Evolutionary conservation across 2,329 filamentous ascomycete species (phyloP), one percentile per base, ranked within the genome.

Genomic region (Aspergillus viridinutans): DNA sequence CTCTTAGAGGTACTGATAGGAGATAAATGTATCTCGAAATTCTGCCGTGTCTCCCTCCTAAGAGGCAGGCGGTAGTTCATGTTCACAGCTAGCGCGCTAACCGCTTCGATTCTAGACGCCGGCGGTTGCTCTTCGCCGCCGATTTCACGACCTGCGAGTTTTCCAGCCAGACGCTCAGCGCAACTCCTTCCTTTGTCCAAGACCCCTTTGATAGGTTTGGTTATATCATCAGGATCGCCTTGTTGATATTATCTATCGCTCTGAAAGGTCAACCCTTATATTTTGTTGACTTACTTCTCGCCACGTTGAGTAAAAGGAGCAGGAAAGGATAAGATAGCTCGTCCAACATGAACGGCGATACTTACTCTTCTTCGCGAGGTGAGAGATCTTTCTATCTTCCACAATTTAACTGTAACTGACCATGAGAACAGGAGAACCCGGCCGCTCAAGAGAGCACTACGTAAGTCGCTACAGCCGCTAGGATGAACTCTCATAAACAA

Each of bases 331-430:
- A 66, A 55, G 54, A 50, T 55, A 53, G 55, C 47, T 52, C 55
- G 67, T 64, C 63, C 69, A 85, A 59, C 58, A 94, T 94, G 90
- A 93, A 93, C 88, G 90, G 89, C 72, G 90, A 93, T 74, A 88
- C 81, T 74, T 93, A 92, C 23, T 23, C 43, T 76, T 85, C 86
- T 71, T 86, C 88, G 67, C 85, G 90, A 85, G 89, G 90, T 90
- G 80, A 74, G 79, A 55, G 63, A 64, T 61, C 53, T 59, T 21
- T 21, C 23, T 60, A 35, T 25, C 12, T 47, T 10, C 20, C 4
- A 3, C 21, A 26, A 3, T 14, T 26, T 47, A 47, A 23, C 4
- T 23, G 5, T 25, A 47, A 7, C 43, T 32, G 43, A 25, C 23
- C 7, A 35, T 47, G 60, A 60, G 23, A 47, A 23, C 23, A 61